Base-by-base conservation (phyloP, 2,329 filamentous ascomycete genomes). In the Fusarium stilboides region DNA sequence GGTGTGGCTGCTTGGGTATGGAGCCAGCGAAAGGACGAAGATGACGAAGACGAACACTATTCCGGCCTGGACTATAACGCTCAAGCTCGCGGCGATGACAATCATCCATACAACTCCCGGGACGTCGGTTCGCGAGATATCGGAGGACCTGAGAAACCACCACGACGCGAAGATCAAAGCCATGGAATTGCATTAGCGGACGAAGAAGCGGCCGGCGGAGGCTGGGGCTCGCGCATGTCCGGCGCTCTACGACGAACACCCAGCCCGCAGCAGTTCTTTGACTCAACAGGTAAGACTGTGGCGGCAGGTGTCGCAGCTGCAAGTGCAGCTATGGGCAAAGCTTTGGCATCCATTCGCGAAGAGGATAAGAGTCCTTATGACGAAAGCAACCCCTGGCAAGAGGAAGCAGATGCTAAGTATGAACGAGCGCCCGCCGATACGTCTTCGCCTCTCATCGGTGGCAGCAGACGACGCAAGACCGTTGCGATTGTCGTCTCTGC, bases 401-500 rank as follows among this genome's bases (percentile, higher is more conserved):
- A 98, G 79, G 94, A 98, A 81, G 93, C 91, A 22, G 91, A 93
- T 73, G 87, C 91, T 49, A 89, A 91, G 75, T 83, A 83, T 71
- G 82, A 85, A 56, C 83, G 82, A 55, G 70, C 76, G 44, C 70
- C 73, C 43, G 49, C 59, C 49, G 55, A 62, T 43, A 68, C 64
- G 34, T 65, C 78, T 36, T 71, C 82, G 37, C 73, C 77, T 62
- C 61, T 78, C 60, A 65, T 77, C 71, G 73, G 78, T 51, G 64
- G 79, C 51, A 87, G 79, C 52, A 88, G 84, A 75, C 86, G 85
- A 73, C 88, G 89, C 75, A 96, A 91, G 83, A 94, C 90, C 0
- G 92, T 98, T n/a, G 94, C 91, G 9, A 88, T 98, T 73, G 91
- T 98, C 15, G 89, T 98, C 14, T 97, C 93, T 58, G 94, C 94